Evolutionary conservation across 2,329 filamentous ascomycete genomes (phyloP).

Genomic region (Neospermospora avenae): DNA sequence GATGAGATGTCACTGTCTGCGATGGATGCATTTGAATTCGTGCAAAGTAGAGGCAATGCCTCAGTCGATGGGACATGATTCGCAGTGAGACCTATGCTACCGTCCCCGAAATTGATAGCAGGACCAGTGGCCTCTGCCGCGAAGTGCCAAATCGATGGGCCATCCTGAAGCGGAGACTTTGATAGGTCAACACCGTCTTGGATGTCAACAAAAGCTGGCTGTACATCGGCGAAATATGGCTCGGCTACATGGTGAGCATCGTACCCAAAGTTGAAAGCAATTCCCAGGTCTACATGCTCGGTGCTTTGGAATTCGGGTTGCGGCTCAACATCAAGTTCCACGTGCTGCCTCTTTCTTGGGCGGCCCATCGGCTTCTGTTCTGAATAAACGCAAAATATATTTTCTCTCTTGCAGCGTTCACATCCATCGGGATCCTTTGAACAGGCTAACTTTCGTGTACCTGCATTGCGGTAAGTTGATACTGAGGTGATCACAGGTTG

Average conservation of each 20-base stretch:
- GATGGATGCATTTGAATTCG: constrained; percentile 18
- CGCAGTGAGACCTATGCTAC: constrained; percentile 12
- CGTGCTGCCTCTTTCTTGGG: constrained; percentile 53
- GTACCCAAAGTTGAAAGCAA: constrained; percentile 2
- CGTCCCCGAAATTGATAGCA: constrained; percentile 25
- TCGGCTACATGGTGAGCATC: constrained; percentile 15
- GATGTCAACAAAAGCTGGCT: not conserved
- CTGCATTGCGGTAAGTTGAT: constrained; percentile 39
- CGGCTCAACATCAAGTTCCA: constrained; percentile 25
- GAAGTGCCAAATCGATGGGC: constrained; percentile 24
- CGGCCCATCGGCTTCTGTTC: constrained; percentile 65
- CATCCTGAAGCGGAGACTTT: constrained; percentile 3
- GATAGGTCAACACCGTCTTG: not conserved
- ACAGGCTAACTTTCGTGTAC: constrained; percentile 61
- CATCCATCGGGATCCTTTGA: constrained; percentile 60
- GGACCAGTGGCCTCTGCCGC: constrained; percentile 16
- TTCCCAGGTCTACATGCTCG: constrained; percentile 13
- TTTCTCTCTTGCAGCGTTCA: constrained; percentile 54
- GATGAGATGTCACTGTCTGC: constrained; percentile 18
- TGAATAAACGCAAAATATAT: constrained; percentile 58
- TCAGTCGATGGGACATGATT: not conserved
- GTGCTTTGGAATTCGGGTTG: not conserved
- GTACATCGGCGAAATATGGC: constrained; percentile 21
- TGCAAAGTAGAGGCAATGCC: constrained; percentile 8
- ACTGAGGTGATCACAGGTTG: constrained; percentile 5